Evolutionary conservation across 2,329 filamentous ascomycete species (phyloP).

Genomic region (Corynespora cassiicola): DNA sequence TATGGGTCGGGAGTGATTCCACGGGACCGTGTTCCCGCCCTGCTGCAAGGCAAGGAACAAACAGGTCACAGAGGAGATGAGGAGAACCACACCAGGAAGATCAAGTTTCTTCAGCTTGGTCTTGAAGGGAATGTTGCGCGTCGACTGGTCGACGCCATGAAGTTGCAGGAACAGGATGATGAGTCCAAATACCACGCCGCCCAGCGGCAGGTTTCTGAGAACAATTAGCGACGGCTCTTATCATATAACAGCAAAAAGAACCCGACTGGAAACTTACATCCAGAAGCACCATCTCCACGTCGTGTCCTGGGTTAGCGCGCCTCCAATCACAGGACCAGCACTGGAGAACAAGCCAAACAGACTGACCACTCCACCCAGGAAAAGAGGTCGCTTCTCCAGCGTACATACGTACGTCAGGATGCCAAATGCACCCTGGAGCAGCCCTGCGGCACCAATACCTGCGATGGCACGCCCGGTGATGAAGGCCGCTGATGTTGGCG

Average conservation of each 20-base stretch:
- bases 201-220: constrained; percentile 45
- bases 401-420: constrained; percentile 12
- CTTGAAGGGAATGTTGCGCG: neutral
- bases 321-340: constrained; percentile 45
- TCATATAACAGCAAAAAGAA: constrained; percentile 32
- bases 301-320: constrained; percentile 9
- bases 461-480: constrained; percentile 16
- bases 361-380: constrained; percentile 30
- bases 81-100: constrained; percentile 13
- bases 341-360: constrained; percentile 38
- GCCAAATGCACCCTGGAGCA: constrained; percentile 17
- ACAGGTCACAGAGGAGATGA: constrained; percentile 16
- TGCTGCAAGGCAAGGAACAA: constrained; percentile 37
- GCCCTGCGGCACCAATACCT: constrained; percentile 12
- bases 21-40: constrained; percentile 36
- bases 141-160: neutral
- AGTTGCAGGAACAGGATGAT: constrained; percentile 6
- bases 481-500: constrained; percentile 19
- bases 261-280: constrained; percentile 33
- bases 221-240: constrained; percentile 19
- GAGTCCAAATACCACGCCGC: constrained; percentile 31
- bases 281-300: constrained; percentile 21
- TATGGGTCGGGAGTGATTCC: constrained; percentile 36
- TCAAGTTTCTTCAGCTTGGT: constrained; percentile 15
- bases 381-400: constrained; percentile 48